Conservation (phyloP, 1,284 basidiomycete species). For the Papiliotrema nemorosa region DNA sequence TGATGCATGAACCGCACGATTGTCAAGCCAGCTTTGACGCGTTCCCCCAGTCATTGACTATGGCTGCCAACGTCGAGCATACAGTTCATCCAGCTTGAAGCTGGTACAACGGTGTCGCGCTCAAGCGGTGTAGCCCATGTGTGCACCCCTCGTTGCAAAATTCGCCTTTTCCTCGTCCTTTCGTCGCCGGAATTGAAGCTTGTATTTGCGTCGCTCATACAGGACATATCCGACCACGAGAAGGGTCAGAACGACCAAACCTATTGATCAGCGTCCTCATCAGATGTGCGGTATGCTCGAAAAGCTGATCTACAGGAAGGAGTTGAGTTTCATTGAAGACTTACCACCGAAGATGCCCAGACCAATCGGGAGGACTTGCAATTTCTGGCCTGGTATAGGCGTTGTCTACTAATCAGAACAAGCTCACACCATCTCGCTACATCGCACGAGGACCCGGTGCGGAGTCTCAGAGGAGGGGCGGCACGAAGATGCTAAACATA, state of each 20-base stretch:
- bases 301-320: background rate
- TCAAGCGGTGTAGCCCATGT: conserved; percentile 10
- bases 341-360: conserved; percentile 28
- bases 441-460: too few species aligned
- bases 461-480: too few species aligned
- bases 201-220: conserved; percentile 23
- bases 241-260: conserved; percentile 21
- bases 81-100: too few species aligned
- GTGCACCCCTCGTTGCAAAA: conserved; percentile 5
- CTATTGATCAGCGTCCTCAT: conserved; percentile 4
- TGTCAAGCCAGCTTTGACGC: too few species aligned
- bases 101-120: too few species aligned
- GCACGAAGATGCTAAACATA: too few species aligned
- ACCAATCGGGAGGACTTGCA: conserved; percentile 30
- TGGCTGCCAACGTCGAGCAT: too few species aligned
- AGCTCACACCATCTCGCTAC: too few species aligned
- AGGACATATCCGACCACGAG: conserved; percentile 23
- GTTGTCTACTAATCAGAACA: conserved; percentile 1
- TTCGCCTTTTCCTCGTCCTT: conserved; percentile 20
- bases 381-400: conserved; percentile 21
- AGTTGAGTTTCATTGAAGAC: conserved; percentile 1
- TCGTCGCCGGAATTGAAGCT: conserved; percentile 18
- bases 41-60: too few species aligned
- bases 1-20: too few species aligned
- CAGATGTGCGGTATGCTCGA: too few species aligned